Evolutionary conservation across 441 rosid species (phyloP).

Genomic region (Erysimum cheiri): DNA sequence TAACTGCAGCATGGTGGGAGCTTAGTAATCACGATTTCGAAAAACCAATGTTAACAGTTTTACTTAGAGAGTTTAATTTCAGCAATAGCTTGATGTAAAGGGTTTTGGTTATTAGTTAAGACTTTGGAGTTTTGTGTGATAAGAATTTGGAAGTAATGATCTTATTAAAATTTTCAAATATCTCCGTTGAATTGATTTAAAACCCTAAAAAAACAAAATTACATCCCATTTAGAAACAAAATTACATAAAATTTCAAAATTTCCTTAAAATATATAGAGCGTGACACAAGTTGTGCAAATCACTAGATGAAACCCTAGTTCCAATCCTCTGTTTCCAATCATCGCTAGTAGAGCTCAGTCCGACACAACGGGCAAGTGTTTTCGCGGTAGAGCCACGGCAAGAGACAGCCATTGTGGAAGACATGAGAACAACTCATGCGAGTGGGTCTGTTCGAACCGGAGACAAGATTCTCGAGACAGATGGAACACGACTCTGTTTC

Average conservation of each 20-base stretch:
- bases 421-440: slow-evolving; percentile 28
- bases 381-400: slow-evolving; percentile 24
- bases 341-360: slow-evolving; percentile 7
- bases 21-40: not conserved
- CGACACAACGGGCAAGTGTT: slow-evolving; percentile 34
- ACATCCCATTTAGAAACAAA: not conserved
- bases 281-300: not conserved
- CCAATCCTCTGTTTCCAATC: not conserved
- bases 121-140: not conserved
- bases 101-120: not conserved
- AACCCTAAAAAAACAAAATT: not conserved
- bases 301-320: slow-evolving; percentile 5
- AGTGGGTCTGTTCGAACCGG: not conserved
- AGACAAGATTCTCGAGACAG: slow-evolving; percentile 14
- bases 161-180: not conserved
- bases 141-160: not conserved
- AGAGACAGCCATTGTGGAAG: slow-evolving; percentile 26
- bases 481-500: slow-evolving; percentile 34
- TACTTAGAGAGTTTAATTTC: not conserved
- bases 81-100: not conserved
- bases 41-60: not conserved
- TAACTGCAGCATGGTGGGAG: too few relatives aligned
- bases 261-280: not conserved
- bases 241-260: not conserved
- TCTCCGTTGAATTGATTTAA: not conserved